Evolutionary conservation across 164 flowering plant genomes (phyloP).

Genomic region (Piper betle): DNA sequence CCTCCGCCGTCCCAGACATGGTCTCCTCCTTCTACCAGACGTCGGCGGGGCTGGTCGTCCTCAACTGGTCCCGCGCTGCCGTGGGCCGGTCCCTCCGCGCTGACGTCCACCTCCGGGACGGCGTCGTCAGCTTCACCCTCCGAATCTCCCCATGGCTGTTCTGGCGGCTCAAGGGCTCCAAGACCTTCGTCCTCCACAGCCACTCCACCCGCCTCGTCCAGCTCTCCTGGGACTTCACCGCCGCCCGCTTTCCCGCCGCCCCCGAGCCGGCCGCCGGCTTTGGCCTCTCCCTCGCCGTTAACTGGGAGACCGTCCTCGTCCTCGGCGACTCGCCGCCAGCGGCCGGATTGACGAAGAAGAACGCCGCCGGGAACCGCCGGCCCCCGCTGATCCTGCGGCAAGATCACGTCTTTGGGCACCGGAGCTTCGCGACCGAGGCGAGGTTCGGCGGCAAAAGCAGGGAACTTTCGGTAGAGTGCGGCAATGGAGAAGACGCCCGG

Average conservation of each 20-base stretch:
- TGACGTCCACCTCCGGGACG: slow-evolving; percentile 18
- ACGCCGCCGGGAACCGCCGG: no score
- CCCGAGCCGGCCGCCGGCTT: slow-evolving; percentile 63
- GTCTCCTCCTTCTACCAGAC: slow-evolving; percentile 63
- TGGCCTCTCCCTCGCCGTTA: slow-evolving; percentile 39
- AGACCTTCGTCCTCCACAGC: slow-evolving; percentile 14
- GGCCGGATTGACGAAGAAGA: slow-evolving; percentile 18
- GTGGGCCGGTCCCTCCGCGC: slow-evolving; percentile 48
- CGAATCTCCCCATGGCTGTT: slow-evolving; percentile 44
- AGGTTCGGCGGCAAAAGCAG: slow-evolving; percentile 41
- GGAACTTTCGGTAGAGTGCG: slow-evolving; percentile 40
- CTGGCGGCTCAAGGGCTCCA: slow-evolving; percentile 57
- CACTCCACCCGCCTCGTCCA: slow-evolving; percentile 18
- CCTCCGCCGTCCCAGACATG: slow-evolving; percentile 23
- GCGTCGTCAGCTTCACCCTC: slow-evolving; percentile 16
- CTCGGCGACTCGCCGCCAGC: slow-evolving; percentile 30
- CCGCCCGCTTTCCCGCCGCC: slow-evolving; percentile 42
- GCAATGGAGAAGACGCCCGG: slow-evolving; percentile 20
- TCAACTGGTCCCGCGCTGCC: slow-evolving; percentile 59
- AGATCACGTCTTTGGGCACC: slow-evolving; percentile 56
- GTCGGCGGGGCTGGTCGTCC: slow-evolving; percentile 38
- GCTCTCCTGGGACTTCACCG: slow-evolving; percentile 50
- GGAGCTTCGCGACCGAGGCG: slow-evolving; percentile 38
- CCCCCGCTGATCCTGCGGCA: slow-evolving; percentile 25
- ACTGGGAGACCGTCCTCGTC: slow-evolving; percentile 36